Conservation (phyloP, 371 early-diverging fungal genomes). For the Mucor piriformis region DNA sequence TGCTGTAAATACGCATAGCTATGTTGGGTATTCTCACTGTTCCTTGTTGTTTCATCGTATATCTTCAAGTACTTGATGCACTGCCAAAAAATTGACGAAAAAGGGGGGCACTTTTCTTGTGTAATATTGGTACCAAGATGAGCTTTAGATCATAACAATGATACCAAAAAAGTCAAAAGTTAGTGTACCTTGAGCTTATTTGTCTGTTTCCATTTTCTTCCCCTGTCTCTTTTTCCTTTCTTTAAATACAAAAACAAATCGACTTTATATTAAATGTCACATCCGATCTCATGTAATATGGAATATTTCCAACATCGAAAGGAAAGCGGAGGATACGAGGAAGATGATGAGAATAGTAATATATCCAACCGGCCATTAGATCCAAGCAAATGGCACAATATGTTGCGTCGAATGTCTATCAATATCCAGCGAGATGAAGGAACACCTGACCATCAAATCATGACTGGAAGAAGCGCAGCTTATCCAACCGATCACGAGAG, state of each 20-base stretch:
- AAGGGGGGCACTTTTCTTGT: not conserved
- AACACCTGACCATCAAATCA: slow-evolving; percentile 18
- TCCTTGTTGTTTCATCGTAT: too few species aligned
- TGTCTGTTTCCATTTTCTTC: not conserved
- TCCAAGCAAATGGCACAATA: slow-evolving; percentile 29
- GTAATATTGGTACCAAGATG: not conserved
- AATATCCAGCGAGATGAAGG: slow-evolving; percentile 27
- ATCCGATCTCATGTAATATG: slow-evolving; percentile 16
- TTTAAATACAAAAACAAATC: not conserved
- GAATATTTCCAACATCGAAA: slow-evolving; percentile 13
- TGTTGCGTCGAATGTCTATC: slow-evolving; percentile 44
- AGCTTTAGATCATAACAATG: not conserved
- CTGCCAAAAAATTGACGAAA: too few species aligned
- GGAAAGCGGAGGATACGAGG: slow-evolving; percentile 4
- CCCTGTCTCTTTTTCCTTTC: not conserved
- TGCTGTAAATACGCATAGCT: too few species aligned
- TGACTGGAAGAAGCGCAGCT: slow-evolving; percentile 4
- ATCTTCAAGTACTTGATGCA: too few species aligned
- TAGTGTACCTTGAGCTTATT: not conserved
- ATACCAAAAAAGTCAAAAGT: not conserved
- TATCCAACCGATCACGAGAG: slow-evolving; percentile 23
- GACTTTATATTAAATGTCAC: slow-evolving; percentile 6
- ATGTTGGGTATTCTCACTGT: too few species aligned
- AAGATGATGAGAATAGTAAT: slow-evolving; percentile 8
- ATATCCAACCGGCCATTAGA: not conserved